Evolutionary conservation across 1,284 basidiomycete genomes (phyloP).

Genomic region (Bjerkandera adusta): DNA sequence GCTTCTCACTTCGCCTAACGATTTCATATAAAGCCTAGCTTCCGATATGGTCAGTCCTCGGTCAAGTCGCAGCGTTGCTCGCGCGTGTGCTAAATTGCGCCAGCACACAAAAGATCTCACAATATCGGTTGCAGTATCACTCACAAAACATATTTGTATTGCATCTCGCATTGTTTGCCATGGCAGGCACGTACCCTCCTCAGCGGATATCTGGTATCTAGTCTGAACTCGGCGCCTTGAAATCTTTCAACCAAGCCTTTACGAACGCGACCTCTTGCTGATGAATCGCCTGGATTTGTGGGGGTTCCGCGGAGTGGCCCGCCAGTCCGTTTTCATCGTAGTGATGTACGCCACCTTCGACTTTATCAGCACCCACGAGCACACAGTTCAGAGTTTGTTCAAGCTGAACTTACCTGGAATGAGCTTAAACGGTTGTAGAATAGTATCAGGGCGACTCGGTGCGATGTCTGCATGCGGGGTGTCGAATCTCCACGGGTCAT

Average conservation of each 20-base stretch:
- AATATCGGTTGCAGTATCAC: too few relatives aligned
- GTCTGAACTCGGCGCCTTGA: conserved; percentile 23
- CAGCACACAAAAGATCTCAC: too few relatives aligned
- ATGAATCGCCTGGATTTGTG: conserved; percentile 79
- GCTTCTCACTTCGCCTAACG: too few relatives aligned
- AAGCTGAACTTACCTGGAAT: conserved; percentile 57
- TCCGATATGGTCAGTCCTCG: too few relatives aligned
- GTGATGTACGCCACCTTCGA: conserved; percentile 79
- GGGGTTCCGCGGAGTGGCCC: conserved; percentile 67
- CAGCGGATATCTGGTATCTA: too few relatives aligned
- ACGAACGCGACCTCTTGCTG: conserved; percentile 83
- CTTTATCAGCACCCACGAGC: background rate
- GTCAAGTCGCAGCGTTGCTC: too few relatives aligned
- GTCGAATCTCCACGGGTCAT: conserved; percentile 88
- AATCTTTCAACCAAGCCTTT: conserved; percentile 79
- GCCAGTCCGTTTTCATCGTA: conserved; percentile 82
- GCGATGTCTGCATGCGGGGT: conserved; percentile 82
- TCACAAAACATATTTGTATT: too few relatives aligned
- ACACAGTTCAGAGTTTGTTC: conserved; percentile 2
- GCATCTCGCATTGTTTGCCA: too few relatives aligned
- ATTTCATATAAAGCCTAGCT: too few relatives aligned
- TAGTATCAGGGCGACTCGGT: conserved; percentile 62
- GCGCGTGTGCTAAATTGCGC: too few relatives aligned
- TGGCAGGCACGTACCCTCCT: too few relatives aligned
- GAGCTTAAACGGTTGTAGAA: conserved; percentile 75